Conservation (phyloP, 768 basidiomycete genomes). For the Boletales sp. region DNA sequence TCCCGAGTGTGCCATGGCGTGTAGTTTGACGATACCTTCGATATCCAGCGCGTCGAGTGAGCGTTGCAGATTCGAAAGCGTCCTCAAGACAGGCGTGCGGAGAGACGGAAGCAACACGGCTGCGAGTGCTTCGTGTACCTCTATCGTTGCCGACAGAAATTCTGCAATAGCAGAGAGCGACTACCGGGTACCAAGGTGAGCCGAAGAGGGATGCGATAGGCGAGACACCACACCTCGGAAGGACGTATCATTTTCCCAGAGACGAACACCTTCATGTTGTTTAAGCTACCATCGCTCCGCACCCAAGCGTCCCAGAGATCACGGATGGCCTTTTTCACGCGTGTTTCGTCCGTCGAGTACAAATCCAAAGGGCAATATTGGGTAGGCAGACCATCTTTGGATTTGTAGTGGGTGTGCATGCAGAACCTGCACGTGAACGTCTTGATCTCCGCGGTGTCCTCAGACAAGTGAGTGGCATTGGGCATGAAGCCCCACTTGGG, state of each 20-base stretch:
- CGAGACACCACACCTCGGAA: constrained; percentile 44
- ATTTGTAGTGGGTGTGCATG: constrained; percentile 71
- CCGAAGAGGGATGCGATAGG: not conserved
- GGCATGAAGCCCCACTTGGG: constrained; percentile 98
- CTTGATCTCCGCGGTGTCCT: constrained; percentile 57
- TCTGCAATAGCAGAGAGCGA: constrained; percentile 5
- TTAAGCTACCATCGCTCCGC: constrained; percentile 57
- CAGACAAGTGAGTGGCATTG: constrained; percentile 53
- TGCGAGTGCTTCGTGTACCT: constrained; percentile 51
- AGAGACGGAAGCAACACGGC: constrained; percentile 44
- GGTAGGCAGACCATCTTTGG: constrained; percentile 31
- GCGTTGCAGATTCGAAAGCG: constrained; percentile 61
- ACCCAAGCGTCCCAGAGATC: constrained; percentile 75
- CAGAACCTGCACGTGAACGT: constrained; percentile 81
- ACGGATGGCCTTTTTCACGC: constrained; percentile 62
- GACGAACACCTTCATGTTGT: constrained; percentile 82
- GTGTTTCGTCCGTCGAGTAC: constrained; percentile 64
- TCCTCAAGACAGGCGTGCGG: constrained; percentile 48
- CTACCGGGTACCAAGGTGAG: constrained; percentile 3
- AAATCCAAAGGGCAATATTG: constrained; percentile 89
- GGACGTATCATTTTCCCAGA: constrained; percentile 59
- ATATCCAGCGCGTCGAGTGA: constrained; percentile 82
- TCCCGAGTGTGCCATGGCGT: constrained; percentile 26
- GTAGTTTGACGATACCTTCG: constrained; percentile 62
- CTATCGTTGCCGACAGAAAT: constrained; percentile 18